These are phyloP conservation scores for Adansonia rubrostipa DNA, from an alignment of 441 rosid species.

Conservation along the genomic window DNA sequence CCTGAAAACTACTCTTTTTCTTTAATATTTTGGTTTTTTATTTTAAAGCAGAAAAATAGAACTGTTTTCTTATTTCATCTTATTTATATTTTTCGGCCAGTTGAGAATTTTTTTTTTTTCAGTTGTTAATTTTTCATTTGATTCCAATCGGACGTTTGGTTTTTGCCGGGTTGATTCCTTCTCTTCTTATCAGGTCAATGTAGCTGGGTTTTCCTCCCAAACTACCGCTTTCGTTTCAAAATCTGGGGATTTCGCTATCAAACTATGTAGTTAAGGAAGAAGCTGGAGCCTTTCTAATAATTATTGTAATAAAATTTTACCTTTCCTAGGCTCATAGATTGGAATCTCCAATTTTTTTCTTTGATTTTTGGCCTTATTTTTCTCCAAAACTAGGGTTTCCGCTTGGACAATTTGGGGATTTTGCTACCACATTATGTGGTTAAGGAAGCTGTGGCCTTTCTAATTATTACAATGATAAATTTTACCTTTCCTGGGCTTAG, in stretches of 20 bases:
- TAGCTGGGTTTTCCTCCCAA: constrained; percentile 26
- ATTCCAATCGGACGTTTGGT: not conserved
- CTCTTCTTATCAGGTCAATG: constrained; percentile 45
- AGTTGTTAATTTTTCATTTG: not conserved
- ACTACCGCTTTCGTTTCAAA: constrained; percentile 35
- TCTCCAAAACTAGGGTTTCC: not conserved
- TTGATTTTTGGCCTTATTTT: not conserved
- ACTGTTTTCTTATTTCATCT: not conserved
- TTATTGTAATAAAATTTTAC: not conserved
- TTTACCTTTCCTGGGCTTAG: not conserved
- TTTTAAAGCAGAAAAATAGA: not conserved
- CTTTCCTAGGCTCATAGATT: not conserved
- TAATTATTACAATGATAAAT: not conserved
- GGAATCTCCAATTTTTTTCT: not conserved
- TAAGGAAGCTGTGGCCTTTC: not conserved
- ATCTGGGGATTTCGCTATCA: constrained; percentile 22
- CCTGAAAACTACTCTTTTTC: not conserved
- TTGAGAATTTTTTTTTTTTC: not conserved
- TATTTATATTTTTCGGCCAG: not conserved
- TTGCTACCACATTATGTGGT: not conserved
- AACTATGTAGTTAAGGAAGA: constrained; percentile 32
- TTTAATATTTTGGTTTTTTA: constrained; percentile 8
- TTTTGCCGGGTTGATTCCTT: constrained; percentile 18
- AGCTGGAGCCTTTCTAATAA: constrained; percentile 10
- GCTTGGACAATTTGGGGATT: not conserved